Evolutionary conservation across 208 protist species (phyloP), one percentile per base, ranked within the genome.

Genomic region (Blechomonas ayalai): DNA sequence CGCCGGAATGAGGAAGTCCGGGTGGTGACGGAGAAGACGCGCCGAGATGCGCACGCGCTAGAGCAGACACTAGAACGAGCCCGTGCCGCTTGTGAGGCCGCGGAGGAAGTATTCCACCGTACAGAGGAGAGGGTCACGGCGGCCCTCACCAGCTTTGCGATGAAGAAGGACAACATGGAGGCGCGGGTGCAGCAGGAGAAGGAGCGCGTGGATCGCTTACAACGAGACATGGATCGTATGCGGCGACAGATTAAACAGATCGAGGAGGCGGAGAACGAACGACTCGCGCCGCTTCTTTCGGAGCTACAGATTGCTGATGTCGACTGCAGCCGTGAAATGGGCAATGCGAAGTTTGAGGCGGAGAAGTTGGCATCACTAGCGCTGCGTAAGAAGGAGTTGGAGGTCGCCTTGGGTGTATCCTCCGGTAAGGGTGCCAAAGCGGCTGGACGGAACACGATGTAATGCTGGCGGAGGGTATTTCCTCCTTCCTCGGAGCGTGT

Each of bases 101-200:
- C 80, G 12, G 80, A 90, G 54, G 64, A 73, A 4, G 41, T 64
- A 0, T 73, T 83, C 35, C 70, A 64, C 18, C 48, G 52, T 22
- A 69, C 71, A 0, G 80, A 90, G 44, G 79, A 93, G 53, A 22
- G 50, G n/a, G 67, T 84, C 23, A 83, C 65, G 25, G 69, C 60
- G 39, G 71, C 65, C 34, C 60, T 67, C 18, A 48, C 71, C 1
- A 57, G 70, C 12, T 44, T 90, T 7, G 78, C 75, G 38, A 61
- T 44, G 39, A 79, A 82, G 47, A 83, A 75, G 36, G 35, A 66
- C 15, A 82, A 72, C 59, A 74, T 86, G 59, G 80, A 84, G 9
- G 66, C 59, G 1, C 72, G 81, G 28, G 71, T 88, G 24, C 80
- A 88, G 47, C 80, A 90, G 34, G 85, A 93, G 59, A 82, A 79